phyloP scores from a whole-genome alignment of 305 asterid species.

The Petunia hybrid region DNA sequence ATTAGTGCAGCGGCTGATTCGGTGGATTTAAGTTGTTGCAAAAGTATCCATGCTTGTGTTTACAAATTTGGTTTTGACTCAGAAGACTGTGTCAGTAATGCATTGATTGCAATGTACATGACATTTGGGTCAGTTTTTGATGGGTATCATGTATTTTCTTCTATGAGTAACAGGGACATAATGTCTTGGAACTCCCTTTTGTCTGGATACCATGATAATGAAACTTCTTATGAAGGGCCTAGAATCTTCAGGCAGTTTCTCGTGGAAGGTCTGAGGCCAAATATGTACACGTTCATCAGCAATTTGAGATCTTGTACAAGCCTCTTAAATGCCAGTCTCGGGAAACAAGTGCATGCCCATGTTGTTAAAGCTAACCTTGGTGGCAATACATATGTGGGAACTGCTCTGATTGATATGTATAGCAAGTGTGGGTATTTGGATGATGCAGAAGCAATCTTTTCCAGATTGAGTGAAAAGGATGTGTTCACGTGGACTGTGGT shows the following conservation, averaged over 20 bases:
- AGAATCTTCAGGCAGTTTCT: constrained; percentile 66
- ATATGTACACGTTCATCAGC: constrained; percentile 75
- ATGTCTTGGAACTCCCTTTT: constrained; percentile 85
- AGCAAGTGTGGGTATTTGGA: constrained; percentile 68
- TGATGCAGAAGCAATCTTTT: constrained; percentile 62
- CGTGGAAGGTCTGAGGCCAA: constrained; percentile 70
- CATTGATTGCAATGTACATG: constrained; percentile 86
- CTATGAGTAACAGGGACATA: constrained; percentile 60
- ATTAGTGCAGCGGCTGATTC: constrained; percentile 68
- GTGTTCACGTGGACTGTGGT: constrained; percentile 73
- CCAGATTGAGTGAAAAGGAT: constrained; percentile 60
- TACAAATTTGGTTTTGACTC: constrained; percentile 64
- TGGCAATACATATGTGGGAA: constrained; percentile 61
- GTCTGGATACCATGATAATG: constrained; percentile 71
- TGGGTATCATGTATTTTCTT: constrained; percentile 59
- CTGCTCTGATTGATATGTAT: constrained; percentile 80
- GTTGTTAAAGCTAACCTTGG: constrained; percentile 56
- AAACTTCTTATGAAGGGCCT: constrained; percentile 62
- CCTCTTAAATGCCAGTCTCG: constrained; percentile 53
- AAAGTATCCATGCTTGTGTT: constrained; percentile 79
- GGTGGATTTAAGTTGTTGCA: constrained; percentile 60
- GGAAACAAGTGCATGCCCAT: constrained; percentile 81
- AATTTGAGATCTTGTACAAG: constrained; percentile 72
- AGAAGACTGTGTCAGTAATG: constrained; percentile 67
- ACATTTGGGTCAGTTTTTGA: constrained; percentile 60